Conservation (phyloP, 2,329 filamentous ascomycete genomes). For the Trichoderma sp. region DNA sequence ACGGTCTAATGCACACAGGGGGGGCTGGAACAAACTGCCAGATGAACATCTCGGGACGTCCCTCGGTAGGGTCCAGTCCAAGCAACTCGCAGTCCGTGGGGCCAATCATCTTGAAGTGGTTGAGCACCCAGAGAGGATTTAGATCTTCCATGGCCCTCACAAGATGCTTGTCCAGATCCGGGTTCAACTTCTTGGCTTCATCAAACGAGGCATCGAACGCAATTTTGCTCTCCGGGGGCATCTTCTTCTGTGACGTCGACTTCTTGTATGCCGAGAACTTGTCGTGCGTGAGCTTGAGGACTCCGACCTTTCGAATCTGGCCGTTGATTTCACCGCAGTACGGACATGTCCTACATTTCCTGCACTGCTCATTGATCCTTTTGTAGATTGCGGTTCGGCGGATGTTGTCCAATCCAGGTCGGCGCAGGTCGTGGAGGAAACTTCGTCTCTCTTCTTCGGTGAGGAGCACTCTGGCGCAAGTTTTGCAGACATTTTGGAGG, state of each 20-base stretch:
- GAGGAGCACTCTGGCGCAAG: conserved; percentile 83
- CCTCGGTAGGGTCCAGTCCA: conserved; percentile 83
- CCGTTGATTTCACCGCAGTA: conserved; percentile 84
- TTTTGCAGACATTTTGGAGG: conserved; percentile 93
- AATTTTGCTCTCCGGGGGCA: conserved; percentile 78
- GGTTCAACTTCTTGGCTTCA: conserved; percentile 74
- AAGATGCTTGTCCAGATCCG: conserved; percentile 86
- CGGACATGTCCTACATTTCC: conserved; percentile 81
- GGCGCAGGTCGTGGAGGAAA: conserved; percentile 79
- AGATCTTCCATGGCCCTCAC: conserved; percentile 94
- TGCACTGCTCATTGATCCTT: conserved; percentile 84
- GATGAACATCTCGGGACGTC: conserved; percentile 92
- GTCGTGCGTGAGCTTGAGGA: conserved; percentile 94
- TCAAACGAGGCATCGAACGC: conserved; percentile 85
- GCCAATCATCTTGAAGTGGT: conserved; percentile 87
- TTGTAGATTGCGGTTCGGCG: conserved; percentile 83
- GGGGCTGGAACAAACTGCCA: conserved; percentile 97
- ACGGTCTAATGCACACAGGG: conserved; percentile 91
- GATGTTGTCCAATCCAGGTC: conserved; percentile 79
- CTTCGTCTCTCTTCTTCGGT: conserved; percentile 76
- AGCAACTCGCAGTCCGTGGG: conserved; percentile 87
- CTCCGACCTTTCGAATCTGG: conserved; percentile 85
- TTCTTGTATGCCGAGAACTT: conserved; percentile 88
- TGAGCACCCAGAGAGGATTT: conserved; percentile 84
- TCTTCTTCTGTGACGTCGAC: conserved; percentile 84